A percentile compares a stretch with the other conserved stretches of the same genome.
phyloP scores from a whole-genome alignment of 2,329 filamentous ascomycete species.

The Cladophialophora yegresii region DNA sequence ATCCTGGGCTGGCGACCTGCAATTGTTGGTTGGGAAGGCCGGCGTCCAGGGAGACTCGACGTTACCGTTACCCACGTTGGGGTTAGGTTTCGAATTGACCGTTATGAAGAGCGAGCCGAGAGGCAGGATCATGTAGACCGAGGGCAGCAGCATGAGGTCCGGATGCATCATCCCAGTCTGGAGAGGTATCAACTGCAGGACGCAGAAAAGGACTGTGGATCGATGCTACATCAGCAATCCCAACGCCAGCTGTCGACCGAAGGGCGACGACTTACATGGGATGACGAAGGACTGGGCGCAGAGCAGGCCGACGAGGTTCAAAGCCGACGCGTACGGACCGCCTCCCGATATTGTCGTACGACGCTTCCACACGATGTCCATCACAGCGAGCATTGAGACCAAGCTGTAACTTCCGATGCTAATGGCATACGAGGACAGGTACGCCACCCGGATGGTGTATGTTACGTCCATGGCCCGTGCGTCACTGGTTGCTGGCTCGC shows the following conservation, averaged over 20 bases:
- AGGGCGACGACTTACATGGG: constrained; percentile 24
- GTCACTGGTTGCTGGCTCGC: not conserved
- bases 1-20: not conserved
- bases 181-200: constrained; percentile 21
- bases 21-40: not conserved
- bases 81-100: constrained; percentile 19
- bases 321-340: constrained; percentile 27
- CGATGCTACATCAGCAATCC: not conserved
- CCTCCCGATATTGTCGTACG: constrained; percentile 20
- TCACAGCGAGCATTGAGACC: constrained; percentile 25
- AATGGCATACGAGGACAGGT: constrained; percentile 21
- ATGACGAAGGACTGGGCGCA: constrained; percentile 30
- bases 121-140: constrained; percentile 30
- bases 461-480: not conserved
- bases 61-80: not conserved
- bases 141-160: constrained; percentile 26
- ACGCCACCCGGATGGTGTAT: constrained; percentile 11
- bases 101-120: constrained; percentile 33
- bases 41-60: not conserved
- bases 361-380: constrained; percentile 28
- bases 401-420: constrained; percentile 30
- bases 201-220: constrained; percentile 31
- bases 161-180: constrained; percentile 15
- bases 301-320: constrained; percentile 30
- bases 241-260: not conserved